Base-by-base conservation (phyloP, 495 filamentous ascomycete species). In the Annulohypoxylon bovei region DNA sequence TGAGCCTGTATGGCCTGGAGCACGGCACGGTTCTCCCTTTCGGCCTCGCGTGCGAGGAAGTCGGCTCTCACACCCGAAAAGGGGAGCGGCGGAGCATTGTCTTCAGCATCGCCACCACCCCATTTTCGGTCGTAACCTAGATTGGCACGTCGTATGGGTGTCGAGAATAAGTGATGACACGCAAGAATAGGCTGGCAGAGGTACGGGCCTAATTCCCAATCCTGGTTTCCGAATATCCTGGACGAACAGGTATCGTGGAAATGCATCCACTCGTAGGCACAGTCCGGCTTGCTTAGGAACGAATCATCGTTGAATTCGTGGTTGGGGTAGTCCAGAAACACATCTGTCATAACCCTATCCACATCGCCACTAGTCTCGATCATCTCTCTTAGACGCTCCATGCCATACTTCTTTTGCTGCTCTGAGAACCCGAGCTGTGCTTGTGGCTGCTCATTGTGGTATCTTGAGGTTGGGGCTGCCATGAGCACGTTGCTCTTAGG, bases 271-370 rank as follows among this genome's bases (percentile, higher is more conserved):
- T 97, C 93, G 75, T 94, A 95, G 0, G 93, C 95, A 1, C 84
- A 77, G 71, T 90, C 89, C 0, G 95, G 95, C 73, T 99, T 99
- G 8, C 91, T 90, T 30, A 99, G 87, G 75, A 92, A 90, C 0
- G 89, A 92, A 76, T 98, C 95, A 76, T 99, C 95, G 81, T 97
- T 94, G 78, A 91, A 98, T 28, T 93, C 87, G 55, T 93, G 91
- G 54, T 88, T 88, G 6, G 94, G 93, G 75, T 97, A 99, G 67
- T 90, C 84, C 33, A 89, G 81, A 76, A 97, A 97, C 75, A 93
- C 81, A 70, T 89, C 89, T 6, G 90, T 89, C 59, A 95, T 83
- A 70, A 97, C 93, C 39, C 91, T 89, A 78, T 98, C 95, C 61
- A 90, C 86, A 28, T 99, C 95, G 32, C 93, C 96, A 70, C 91